phyloP scores from a whole-genome alignment of 192 early-diverging fungal species.

The Coemansia sp. region DNA sequence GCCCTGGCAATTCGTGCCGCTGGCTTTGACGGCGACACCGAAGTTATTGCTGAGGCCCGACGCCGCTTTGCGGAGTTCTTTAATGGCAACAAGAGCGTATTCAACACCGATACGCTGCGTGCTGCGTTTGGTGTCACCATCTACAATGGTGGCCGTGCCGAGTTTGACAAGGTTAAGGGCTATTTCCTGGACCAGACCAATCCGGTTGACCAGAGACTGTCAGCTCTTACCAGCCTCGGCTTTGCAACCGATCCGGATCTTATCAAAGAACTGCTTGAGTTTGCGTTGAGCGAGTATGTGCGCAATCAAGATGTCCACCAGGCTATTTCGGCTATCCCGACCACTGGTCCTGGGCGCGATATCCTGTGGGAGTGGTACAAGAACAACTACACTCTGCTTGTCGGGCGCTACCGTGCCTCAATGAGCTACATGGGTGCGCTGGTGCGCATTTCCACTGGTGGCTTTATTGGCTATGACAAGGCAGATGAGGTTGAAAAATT shows the following conservation, averaged over 20 bases:
- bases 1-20: constrained; percentile 71
- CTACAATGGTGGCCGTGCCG: constrained; percentile 55
- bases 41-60: constrained; percentile 62
- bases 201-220: constrained; percentile 65
- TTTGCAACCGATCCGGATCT: constrained; percentile 55
- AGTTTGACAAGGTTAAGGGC: constrained; percentile 64
- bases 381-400: constrained; percentile 58
- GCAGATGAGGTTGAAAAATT: constrained; percentile 59
- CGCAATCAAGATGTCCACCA: constrained; percentile 68
- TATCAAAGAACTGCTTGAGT: constrained; percentile 58
- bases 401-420: constrained; percentile 60
- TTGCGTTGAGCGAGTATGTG: constrained; percentile 65
- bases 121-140: constrained; percentile 65
- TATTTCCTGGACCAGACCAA: constrained; percentile 60
- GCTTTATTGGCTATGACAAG: constrained; percentile 58
- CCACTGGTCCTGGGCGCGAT: constrained; percentile 57
- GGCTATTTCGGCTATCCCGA: constrained; percentile 50
- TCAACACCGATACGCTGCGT: constrained; percentile 46
- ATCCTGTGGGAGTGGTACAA: constrained; percentile 68
- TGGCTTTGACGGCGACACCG: constrained; percentile 63
- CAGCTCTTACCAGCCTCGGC: constrained; percentile 64
- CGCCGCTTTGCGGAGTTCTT: constrained; percentile 68
- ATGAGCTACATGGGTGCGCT: constrained; percentile 67
- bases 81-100: constrained; percentile 59
- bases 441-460: constrained; percentile 59